phyloP scores from a whole-genome alignment of 148 eudicot genomes.

The Pouteria glomerata region DNA sequence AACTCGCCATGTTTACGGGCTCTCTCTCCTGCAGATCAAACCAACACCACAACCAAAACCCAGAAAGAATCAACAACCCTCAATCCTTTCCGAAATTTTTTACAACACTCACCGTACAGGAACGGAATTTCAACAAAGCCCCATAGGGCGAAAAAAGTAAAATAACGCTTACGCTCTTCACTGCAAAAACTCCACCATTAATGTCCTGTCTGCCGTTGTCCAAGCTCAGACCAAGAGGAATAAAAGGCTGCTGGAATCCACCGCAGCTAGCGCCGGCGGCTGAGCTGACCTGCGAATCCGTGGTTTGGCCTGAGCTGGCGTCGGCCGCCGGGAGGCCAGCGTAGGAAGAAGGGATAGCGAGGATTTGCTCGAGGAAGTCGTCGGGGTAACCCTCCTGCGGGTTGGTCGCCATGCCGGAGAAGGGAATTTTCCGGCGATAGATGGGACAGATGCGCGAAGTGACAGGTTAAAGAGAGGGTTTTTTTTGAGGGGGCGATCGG shows the following conservation, averaged over 20 bases:
- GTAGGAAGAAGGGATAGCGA: slow-evolving; percentile 36
- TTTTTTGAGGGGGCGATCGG: too few relatives aligned
- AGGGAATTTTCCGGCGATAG: background rate
- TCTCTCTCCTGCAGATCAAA: slow-evolving; percentile 34
- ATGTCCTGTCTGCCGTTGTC: slow-evolving; percentile 31
- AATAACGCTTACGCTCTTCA: slow-evolving; percentile 18
- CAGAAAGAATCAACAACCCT: background rate
- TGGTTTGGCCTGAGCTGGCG: slow-evolving; percentile 15
- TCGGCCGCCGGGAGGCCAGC: slow-evolving; percentile 15
- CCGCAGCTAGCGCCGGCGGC: background rate
- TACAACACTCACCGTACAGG: background rate
- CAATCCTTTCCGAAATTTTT: background rate
- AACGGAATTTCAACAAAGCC: background rate
- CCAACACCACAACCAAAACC: too few relatives aligned
- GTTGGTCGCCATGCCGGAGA: slow-evolving; percentile 30
- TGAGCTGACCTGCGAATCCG: slow-evolving; percentile 14
- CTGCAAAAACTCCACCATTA: slow-evolving; percentile 14
- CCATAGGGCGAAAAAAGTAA: slow-evolving; percentile 7
- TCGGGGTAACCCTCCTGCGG: slow-evolving; percentile 37
- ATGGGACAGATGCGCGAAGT: background rate
- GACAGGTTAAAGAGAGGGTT: background rate
- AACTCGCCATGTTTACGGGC: slow-evolving; percentile 25
- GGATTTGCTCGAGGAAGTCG: slow-evolving; percentile 50
- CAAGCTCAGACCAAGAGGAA: slow-evolving; percentile 41
- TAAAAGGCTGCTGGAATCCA: slow-evolving; percentile 21